Conservation (phyloP, 1,284 basidiomycete species). For the Cyathus pygmaeus region DNA sequence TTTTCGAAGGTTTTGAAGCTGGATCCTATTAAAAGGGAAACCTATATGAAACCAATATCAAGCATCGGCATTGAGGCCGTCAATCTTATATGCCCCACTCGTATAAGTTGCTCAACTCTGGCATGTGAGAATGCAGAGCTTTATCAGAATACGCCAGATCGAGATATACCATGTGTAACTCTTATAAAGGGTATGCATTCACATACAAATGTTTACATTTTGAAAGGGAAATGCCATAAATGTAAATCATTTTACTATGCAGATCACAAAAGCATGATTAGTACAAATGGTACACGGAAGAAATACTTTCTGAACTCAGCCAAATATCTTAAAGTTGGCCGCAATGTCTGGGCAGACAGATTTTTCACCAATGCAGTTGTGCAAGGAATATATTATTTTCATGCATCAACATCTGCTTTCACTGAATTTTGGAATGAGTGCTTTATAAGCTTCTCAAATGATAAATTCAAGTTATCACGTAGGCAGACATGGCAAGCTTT, state of each 20-base stretch:
- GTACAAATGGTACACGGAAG: background rate
- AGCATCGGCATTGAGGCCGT: no score
- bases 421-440: conserved; percentile 1
- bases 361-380: conserved; percentile 1
- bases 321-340: conserved; percentile 32
- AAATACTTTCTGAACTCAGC: conserved; percentile 25
- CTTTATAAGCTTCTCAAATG: background rate
- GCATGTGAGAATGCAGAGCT: no score
- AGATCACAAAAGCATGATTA: conserved; percentile 22
- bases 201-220: no score
- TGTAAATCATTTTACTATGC: conserved; percentile 28
- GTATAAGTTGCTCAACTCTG: no score
- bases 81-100: no score
- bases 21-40: no score
- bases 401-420: conserved; percentile 5
- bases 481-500: conserved; percentile 37
- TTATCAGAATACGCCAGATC: no score
- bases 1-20: no score
- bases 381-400: conserved; percentile 5
- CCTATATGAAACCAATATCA: no score
- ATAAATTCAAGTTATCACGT: conserved; percentile 4
- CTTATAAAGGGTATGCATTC: no score
- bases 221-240: no score
- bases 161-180: no score
- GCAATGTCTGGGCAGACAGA: conserved; percentile 27